A percentile compares a stretch with the other conserved stretches of the same genome.
Evolutionary conservation across 2,329 filamentous ascomycete genomes (phyloP).

Genomic region (Colletotrichum neosansevieriae): DNA sequence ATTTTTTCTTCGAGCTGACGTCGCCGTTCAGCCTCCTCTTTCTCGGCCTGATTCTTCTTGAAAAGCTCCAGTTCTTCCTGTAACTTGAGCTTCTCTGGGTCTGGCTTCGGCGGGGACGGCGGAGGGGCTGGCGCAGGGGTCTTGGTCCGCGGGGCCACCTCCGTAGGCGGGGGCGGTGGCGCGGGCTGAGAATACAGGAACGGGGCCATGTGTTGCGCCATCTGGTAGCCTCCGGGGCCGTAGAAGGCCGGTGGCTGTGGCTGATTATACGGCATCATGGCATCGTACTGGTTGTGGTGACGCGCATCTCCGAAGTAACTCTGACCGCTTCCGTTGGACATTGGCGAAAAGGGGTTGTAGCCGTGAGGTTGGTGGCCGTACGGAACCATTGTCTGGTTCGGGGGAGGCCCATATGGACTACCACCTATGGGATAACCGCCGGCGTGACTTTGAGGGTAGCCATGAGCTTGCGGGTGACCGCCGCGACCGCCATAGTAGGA

Average conservation of each 20-base stretch:
- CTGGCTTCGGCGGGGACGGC: constrained; percentile 57
- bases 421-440: constrained; percentile 56
- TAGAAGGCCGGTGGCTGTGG: constrained; percentile 48
- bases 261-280: constrained; percentile 63
- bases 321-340: constrained; percentile 53
- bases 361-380: constrained; percentile 55
- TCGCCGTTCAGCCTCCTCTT: constrained; percentile 59
- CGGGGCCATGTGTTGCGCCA: constrained; percentile 52
- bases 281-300: constrained; percentile 55
- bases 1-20: constrained; percentile 59
- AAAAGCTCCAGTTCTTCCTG: constrained; percentile 69
- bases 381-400: constrained; percentile 61
- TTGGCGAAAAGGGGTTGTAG: constrained; percentile 60
- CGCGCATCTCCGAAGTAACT: constrained; percentile 57
- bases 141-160: constrained; percentile 50
- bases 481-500: constrained; percentile 48
- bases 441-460: constrained; percentile 63
- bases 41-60: constrained; percentile 59
- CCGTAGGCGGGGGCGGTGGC: constrained; percentile 57
- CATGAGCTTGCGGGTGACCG: constrained; percentile 43
- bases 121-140: constrained; percentile 54
- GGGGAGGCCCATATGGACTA: constrained; percentile 48
- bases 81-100: constrained; percentile 71
- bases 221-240: constrained; percentile 44
- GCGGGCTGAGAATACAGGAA: constrained; percentile 56